These are phyloP conservation scores for Hypholoma fasciculare DNA, from an alignment of 768 basidiomycete genomes.

Conservation along the genomic window DNA sequence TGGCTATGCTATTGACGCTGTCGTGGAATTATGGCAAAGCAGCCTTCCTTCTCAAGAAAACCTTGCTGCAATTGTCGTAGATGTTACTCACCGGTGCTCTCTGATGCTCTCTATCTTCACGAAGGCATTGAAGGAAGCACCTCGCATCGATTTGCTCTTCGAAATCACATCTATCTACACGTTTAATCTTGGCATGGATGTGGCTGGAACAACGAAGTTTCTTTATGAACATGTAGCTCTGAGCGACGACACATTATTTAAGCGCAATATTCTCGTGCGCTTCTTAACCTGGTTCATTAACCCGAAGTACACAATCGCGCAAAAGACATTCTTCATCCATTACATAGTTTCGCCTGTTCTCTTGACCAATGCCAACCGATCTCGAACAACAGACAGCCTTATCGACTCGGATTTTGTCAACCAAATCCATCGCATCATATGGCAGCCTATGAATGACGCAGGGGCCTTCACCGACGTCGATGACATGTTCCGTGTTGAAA, in stretches of 20 bases:
- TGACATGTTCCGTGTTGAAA: constrained; percentile 88
- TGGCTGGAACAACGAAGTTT: constrained; percentile 77
- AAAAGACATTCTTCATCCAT: constrained; percentile 80
- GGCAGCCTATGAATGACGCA: constrained; percentile 73
- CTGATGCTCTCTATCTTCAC: constrained; percentile 79
- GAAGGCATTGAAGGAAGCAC: constrained; percentile 63
- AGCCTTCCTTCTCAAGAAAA: constrained; percentile 48
- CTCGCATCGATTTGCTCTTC: constrained; percentile 86
- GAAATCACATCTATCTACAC: constrained; percentile 83
- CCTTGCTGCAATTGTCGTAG: constrained; percentile 41
- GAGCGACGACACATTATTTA: constrained; percentile 64
- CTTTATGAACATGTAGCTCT: constrained; percentile 84
- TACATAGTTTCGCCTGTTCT: constrained; percentile 87
- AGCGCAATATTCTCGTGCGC: constrained; percentile 79
- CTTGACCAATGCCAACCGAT: constrained; percentile 68
- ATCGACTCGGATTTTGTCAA: constrained; percentile 72
- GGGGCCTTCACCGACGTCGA: constrained; percentile 58
- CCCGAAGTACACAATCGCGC: constrained; percentile 57
- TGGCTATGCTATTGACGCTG: constrained; percentile 62
- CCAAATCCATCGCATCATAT: constrained; percentile 71
- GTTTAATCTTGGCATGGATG: constrained; percentile 78
- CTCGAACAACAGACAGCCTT: constrained; percentile 54
- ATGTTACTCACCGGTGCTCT: constrained; percentile 58
- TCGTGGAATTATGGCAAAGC: constrained; percentile 73
- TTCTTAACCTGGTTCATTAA: constrained; percentile 87